Evolutionary conservation across 2,329 filamentous ascomycete genomes (phyloP).

Genomic region (Cladosporium phlei): DNA sequence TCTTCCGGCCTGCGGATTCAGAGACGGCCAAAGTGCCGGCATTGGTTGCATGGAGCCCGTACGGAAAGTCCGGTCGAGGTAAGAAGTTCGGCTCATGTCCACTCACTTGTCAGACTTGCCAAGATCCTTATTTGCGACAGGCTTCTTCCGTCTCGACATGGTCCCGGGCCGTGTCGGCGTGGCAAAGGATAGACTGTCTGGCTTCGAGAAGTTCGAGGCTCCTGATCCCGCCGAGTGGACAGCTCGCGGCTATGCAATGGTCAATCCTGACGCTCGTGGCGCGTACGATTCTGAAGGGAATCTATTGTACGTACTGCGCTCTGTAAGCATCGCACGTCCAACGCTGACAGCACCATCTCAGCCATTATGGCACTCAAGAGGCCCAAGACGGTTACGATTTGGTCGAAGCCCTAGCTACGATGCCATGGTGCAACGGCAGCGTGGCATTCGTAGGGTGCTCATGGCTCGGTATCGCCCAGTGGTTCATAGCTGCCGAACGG

Average conservation of each 20-base stretch:
- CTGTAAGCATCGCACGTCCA: neutral
- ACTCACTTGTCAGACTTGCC: neutral
- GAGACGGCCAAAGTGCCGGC: neutral
- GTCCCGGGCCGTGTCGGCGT: neutral
- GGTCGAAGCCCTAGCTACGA: conserved; percentile 36
- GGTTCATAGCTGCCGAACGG: conserved; percentile 33
- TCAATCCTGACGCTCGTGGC: conserved; percentile 28
- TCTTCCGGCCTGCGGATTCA: neutral
- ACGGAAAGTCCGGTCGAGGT: neutral
- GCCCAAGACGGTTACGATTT: conserved; percentile 37
- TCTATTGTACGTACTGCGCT: conserved; percentile 17
- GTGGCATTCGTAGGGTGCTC: conserved; percentile 43
- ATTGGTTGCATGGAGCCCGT: neutral
- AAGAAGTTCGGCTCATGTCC: neutral
- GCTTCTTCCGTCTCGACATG: neutral
- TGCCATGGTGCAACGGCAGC: conserved; percentile 41
- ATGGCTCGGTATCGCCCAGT: conserved; percentile 36
- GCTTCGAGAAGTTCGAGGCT: conserved; percentile 24
- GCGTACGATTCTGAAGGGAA: conserved; percentile 29
- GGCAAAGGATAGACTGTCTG: neutral
- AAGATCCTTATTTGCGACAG: no score
- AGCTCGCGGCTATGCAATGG: conserved; percentile 26
- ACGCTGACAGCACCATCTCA: neutral
- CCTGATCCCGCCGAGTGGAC: conserved; percentile 34
- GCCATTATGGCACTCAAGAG: conserved; percentile 17